Evolutionary conservation across 805 yeast genomes (phyloP), one percentile per base, ranked within the genome.

Genomic region (Starmerella gropengiesseri): DNA sequence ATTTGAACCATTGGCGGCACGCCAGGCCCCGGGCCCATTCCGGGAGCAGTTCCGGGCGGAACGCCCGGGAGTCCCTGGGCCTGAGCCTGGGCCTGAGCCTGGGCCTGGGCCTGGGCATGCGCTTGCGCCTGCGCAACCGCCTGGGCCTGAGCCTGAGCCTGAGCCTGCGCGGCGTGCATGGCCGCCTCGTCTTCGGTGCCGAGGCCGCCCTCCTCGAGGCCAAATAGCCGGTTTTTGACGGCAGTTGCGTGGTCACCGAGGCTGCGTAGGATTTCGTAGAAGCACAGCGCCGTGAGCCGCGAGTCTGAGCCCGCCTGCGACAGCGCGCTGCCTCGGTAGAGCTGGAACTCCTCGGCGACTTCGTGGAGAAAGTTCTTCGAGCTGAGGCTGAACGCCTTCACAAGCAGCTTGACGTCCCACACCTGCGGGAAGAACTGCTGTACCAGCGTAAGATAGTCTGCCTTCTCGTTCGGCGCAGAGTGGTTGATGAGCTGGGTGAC

Each of bases 391-490:
- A 59, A 60, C 31, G 61, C 51, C 44, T 64, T 62, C 45, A 61
- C 60, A 23, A 66, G 58, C 46, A 58, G 55, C 60, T 89, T 91
- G 56, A 91, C 73, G 58, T 89, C 98, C 61, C 74, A 85, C 40
- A 81, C 73, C 44, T 73, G 76, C 16, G 95, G 95, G 67, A 91
- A 84, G 60, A 74, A 84, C 37, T 74, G 67, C 29, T 70, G 60
- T 31, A 85, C 68, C 72, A 85, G 76, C 68, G 75, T 67, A 47
- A 77, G 69, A 55, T 85, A 89, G 28, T 80, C 94, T 31, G 74
- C 73, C 58, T 81, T 87, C 51, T 78, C 81, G 22, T 72, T 73
- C 1, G 97, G 97, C 70, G 89, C 80, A 37, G 69, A 64, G 38
- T 75, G 73, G 61, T 84, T 83, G 53, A 79, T 75, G 57, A 89